Evolutionary conservation across 768 basidiomycete genomes (phyloP), one percentile per base, ranked within the genome.

Genomic region (Lactarius akahatsu): DNA sequence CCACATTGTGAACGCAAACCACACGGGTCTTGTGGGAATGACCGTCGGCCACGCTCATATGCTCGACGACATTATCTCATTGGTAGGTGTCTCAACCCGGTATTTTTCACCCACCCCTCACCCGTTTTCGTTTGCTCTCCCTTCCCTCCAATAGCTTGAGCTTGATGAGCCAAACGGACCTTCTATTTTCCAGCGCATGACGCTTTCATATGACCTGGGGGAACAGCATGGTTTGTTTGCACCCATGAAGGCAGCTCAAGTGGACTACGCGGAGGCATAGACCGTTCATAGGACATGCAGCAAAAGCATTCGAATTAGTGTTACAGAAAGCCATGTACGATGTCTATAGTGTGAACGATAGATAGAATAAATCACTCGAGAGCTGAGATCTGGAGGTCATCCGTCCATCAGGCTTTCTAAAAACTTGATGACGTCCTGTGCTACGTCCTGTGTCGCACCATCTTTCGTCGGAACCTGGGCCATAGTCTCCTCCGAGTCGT

Each of bases 31-130:
- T 54, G 70, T 84, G 68, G 91, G 95, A 0, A 90, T 92, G 85
- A 78, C 83, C 0, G 90, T 94, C 0, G 96, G 94, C 2, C 96
- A 95, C 73, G 94, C 96, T 0, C 94, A 97, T 78, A 80, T 98
- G 15, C 80, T 99, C 10, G 96, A 98, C 71, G 94, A 97, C 76
- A 76, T 98, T 59, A 95, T 98, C 66, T 87, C 90, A 2, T 75
- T 96, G 77, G 94, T 95, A 47, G 43, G 84, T 73, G 18, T n/a
- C 18, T 38, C 26, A 20, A 13, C 23, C 41, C 26, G 13, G 11
- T 20, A 18, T 30, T 15, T 56, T 26, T 30, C 30, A 7, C 32
- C 41, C 30, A 40, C 4, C 20, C 20, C 16, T 65, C 34, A 40
- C n/a, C 41, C 20, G n/a, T 40, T 40, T 16, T 41, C 23, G 2